phyloP scores from a whole-genome alignment of 768 basidiomycete genomes.

The Pisolithus sp. region DNA sequence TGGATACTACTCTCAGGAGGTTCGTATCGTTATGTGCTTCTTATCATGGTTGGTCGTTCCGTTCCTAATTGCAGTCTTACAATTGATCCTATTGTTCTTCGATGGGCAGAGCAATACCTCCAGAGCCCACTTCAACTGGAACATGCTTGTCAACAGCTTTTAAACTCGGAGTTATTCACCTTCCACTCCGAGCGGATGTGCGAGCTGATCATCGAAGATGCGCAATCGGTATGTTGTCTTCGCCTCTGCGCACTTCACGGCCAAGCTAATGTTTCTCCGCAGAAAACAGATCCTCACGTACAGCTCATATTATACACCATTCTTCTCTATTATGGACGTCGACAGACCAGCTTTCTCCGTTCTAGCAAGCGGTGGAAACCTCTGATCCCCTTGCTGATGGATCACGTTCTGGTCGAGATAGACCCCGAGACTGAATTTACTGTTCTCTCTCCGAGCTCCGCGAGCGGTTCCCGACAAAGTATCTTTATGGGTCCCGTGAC shows the following conservation, averaged over 20 bases:
- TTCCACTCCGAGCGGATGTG: slow-evolving; percentile 93
- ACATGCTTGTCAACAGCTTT: slow-evolving; percentile 69
- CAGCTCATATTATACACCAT: slow-evolving; percentile 76
- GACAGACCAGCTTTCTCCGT: slow-evolving; percentile 62
- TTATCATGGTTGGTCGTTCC: slow-evolving; percentile 67
- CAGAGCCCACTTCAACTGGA: slow-evolving; percentile 79
- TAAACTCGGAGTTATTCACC: slow-evolving; percentile 80
- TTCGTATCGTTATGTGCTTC: slow-evolving; percentile 75
- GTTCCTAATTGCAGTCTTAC: slow-evolving; percentile 4
- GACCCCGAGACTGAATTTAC: slow-evolving; percentile 67
- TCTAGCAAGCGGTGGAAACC: slow-evolving; percentile 80
- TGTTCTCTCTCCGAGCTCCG: slow-evolving; percentile 37
- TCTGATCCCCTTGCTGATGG: slow-evolving; percentile 77
- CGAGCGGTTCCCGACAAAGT: slow-evolving; percentile 31
- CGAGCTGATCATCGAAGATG: slow-evolving; percentile 67
- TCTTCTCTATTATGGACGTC: slow-evolving; percentile 70
- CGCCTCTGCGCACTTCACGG: neutral
- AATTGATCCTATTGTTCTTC: slow-evolving; percentile 7
- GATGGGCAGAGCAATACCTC: slow-evolving; percentile 67
- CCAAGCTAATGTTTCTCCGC: slow-evolving; percentile 3
- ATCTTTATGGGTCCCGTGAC: slow-evolving; percentile 46
- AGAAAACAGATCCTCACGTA: slow-evolving; percentile 83
- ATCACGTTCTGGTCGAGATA: slow-evolving; percentile 75
- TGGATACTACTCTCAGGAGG: slow-evolving; percentile 74
- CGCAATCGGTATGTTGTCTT: slow-evolving; percentile 47